Evolutionary conservation across 139 green algal genomes (phyloP).

Genomic region (Chlamydomonas schloesseri): DNA sequence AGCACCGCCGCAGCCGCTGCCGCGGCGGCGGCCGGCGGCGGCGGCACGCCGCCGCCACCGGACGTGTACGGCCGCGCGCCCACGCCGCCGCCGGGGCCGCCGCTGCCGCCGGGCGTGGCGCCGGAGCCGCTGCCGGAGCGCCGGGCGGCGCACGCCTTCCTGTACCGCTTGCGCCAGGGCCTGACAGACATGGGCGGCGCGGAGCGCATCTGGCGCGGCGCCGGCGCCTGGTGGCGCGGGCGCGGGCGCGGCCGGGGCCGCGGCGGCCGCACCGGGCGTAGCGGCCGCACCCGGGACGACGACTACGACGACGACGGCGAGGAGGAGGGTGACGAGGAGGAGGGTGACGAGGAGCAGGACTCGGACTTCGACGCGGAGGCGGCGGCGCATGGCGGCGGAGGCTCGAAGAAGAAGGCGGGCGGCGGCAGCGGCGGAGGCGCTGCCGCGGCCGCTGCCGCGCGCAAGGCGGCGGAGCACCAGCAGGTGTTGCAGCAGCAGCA

Average conservation of each 20-base stretch:
- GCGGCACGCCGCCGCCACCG: neutral
- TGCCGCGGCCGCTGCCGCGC: too few relatives aligned
- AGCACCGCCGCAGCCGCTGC: neutral
- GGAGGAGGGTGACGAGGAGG: neutral
- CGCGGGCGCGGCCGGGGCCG: slow-evolving; percentile 1
- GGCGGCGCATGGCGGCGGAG: neutral
- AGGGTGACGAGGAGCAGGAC: neutral
- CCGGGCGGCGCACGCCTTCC: neutral
- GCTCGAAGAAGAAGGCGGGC: neutral
- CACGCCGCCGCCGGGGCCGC: neutral
- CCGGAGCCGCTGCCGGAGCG: neutral
- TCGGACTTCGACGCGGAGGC: neutral
- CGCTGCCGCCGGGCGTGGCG: neutral
- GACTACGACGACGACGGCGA: neutral
- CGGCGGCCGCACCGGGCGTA: neutral
- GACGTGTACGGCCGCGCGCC: too few relatives aligned
- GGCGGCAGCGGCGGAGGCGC: neutral
- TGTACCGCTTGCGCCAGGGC: neutral
- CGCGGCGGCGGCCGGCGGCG: neutral
- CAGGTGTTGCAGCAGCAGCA: neutral
- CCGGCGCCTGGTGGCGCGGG: neutral
- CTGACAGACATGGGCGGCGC: slow-evolving; percentile 15
- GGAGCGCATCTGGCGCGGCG: slow-evolving; percentile 30
- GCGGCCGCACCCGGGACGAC: too few relatives aligned
- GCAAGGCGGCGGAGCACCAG: neutral